Conservation (phyloP, 495 filamentous ascomycete species). For the Annulohypoxylon stygium region DNA sequence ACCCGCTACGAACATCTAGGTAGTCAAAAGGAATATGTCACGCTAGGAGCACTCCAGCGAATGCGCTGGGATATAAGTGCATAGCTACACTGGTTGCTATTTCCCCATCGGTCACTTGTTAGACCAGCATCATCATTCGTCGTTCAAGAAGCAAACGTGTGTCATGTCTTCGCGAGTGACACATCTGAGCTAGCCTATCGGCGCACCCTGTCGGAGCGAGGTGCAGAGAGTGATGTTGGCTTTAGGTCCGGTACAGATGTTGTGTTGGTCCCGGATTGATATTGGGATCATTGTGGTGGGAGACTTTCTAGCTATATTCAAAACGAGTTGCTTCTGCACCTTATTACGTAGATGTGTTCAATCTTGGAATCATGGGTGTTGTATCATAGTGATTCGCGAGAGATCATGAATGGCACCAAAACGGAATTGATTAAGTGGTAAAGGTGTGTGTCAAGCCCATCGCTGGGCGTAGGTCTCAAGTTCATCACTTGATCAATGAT, state of each 20-base stretch:
- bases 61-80: slow-evolving; percentile 32
- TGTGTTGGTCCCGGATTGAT: slow-evolving; percentile 20
- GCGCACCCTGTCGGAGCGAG: neutral
- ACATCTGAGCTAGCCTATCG: neutral
- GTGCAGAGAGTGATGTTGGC: neutral
- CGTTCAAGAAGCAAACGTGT: neutral
- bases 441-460: slow-evolving; percentile 2
- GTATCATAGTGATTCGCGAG: slow-evolving; percentile 23
- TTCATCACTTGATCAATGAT: neutral
- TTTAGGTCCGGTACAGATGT: slow-evolving; percentile 14
- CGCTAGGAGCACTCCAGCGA: slow-evolving; percentile 14
- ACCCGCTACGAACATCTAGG: slow-evolving; percentile 2
- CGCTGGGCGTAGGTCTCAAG: slow-evolving; percentile 2
- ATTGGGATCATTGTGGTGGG: slow-evolving; percentile 24
- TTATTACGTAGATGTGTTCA: slow-evolving; percentile 8
- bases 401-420: neutral
- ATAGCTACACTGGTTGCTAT: slow-evolving; percentile 47
- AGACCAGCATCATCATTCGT: slow-evolving; percentile 15
- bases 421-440: neutral
- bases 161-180: slow-evolving; percentile 9
- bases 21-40: slow-evolving; percentile 4
- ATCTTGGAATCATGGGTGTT: neutral
- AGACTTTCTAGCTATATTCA: slow-evolving; percentile 38
- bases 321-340: slow-evolving; percentile 28
- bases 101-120: slow-evolving; percentile 19